Evolutionary conservation across 164 flowering plant species (phyloP), one percentile per base, ranked within the genome.

Genomic region (Saururus chinensis): DNA sequence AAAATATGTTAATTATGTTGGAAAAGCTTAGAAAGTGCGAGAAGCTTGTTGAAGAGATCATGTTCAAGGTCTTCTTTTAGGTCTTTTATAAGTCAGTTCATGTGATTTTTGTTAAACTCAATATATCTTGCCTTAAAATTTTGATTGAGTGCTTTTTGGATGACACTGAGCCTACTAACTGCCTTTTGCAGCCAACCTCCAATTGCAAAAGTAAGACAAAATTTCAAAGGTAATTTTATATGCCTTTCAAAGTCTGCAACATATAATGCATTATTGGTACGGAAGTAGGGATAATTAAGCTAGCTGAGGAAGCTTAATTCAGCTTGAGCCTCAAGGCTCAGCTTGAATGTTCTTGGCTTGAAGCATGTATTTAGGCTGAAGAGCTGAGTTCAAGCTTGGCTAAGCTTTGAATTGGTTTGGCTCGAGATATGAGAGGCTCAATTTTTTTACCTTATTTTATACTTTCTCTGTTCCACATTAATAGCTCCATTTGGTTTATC

Each of bases 41-140:
- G 63, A 62, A 62, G 58, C 72, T 86, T 45, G 59, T 66, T 66
- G 48, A 63, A 63, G 75, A 78, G 61, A 64, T 82, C 54, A 72
- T 68, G 65, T 76, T 80, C 65, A 80, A 86, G 93, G 96, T 87
- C 55, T 67, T 77, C 21, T 37, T 40, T 49, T 11, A 62, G 24
- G 16, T 22, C 41, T 42, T 10, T 40, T 17, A 2, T 40, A 13
- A 20, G 37, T 42, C 21, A 40, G 42, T 10, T 42, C 9, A 4
- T 42, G 49, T 4, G 49, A 42, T 30, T 12, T 21, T 60, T 6
- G 21, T 4, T 60, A 14, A 14, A 24, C 24, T 19, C 19, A 37
- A 53, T 56, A 19, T 30, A 1, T 19, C 14, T 40, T 35, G 45
- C 52, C 35, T 22, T 19, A 4, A n/a, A 37, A 25, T 19, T 54